Evolutionary conservation across 345 rosid genomes (phyloP).

Genomic region (Ricinus communis): DNA sequence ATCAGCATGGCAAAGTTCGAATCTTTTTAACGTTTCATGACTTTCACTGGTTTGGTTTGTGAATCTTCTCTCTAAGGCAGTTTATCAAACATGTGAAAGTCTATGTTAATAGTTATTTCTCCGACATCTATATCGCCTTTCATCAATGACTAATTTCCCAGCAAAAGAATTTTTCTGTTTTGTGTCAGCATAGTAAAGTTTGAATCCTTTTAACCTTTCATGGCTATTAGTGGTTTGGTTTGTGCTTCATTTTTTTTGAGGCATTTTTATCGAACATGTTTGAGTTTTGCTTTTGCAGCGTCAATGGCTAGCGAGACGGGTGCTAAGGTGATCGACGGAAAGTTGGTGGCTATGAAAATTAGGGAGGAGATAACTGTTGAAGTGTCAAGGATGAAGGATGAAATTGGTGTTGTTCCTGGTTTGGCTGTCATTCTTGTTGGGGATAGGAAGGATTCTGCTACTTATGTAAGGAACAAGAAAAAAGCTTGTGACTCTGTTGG

Average conservation of each 20-base stretch:
- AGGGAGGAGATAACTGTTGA: constrained; percentile 65
- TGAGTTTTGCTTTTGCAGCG: constrained; percentile 23
- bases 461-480: constrained; percentile 84
- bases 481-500: constrained; percentile 83
- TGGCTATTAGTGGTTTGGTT: neutral
- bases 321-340: constrained; percentile 77
- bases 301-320: constrained; percentile 32
- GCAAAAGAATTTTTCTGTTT: neutral
- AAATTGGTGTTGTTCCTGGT: constrained; percentile 68
- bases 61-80: too few relatives aligned
- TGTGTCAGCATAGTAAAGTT: neutral
- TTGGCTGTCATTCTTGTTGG: constrained; percentile 85
- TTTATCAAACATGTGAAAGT: too few relatives aligned
- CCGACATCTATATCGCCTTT: too few relatives aligned
- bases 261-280: constrained; percentile 16
- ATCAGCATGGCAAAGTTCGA: too few relatives aligned
- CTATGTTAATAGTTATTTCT: too few relatives aligned
- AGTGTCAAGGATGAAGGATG: constrained; percentile 76
- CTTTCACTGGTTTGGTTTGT: too few relatives aligned
- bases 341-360: constrained; percentile 61
- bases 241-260: neutral
- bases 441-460: constrained; percentile 75
- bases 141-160: too few relatives aligned
- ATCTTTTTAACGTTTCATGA: too few relatives aligned
- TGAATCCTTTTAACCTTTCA: neutral